phyloP scores from a whole-genome alignment of 192 early-diverging fungal species.

The Entrophospora sp. region DNA sequence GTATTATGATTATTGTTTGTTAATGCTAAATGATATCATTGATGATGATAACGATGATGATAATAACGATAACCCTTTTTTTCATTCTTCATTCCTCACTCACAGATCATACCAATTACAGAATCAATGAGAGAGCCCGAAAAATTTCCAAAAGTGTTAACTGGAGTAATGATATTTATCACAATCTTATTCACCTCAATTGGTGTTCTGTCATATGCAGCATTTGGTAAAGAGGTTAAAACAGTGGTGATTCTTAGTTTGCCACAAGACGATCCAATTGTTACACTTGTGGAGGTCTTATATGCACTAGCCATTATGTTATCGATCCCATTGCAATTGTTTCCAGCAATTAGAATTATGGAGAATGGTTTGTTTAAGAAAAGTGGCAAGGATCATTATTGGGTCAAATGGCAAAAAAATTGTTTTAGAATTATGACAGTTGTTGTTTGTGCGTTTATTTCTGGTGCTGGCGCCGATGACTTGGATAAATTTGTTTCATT shows the following conservation, averaged over 20 bases:
- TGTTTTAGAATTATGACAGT: slow-evolving; percentile 63
- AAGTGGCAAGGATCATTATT: slow-evolving; percentile 67
- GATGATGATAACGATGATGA: background rate
- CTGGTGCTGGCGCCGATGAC: slow-evolving; percentile 66
- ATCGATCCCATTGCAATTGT: slow-evolving; percentile 86
- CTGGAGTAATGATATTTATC: slow-evolving; percentile 67
- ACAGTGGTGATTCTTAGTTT: slow-evolving; percentile 86
- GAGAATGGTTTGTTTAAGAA: slow-evolving; percentile 77
- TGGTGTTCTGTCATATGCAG: slow-evolving; percentile 74
- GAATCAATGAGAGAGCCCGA: slow-evolving; percentile 89
- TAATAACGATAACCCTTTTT: no score
- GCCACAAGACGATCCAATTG: slow-evolving; percentile 54
- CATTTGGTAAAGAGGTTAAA: slow-evolving; percentile 77
- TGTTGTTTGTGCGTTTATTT: slow-evolving; percentile 56
- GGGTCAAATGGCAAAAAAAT: slow-evolving; percentile 87
- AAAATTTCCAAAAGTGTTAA: slow-evolving; percentile 77
- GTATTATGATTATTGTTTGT: background rate
- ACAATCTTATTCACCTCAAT: slow-evolving; percentile 72
- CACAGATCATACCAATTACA: slow-evolving; percentile 65
- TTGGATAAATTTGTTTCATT: slow-evolving; percentile 77
- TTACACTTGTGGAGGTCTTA: slow-evolving; percentile 66
- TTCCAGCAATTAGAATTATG: slow-evolving; percentile 89
- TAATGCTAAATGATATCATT: background rate
- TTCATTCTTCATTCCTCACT: background rate
- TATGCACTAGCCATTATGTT: slow-evolving; percentile 91